Conservation (phyloP, 176 grass and related monocot genomes). For the Eleusine indica region DNA sequence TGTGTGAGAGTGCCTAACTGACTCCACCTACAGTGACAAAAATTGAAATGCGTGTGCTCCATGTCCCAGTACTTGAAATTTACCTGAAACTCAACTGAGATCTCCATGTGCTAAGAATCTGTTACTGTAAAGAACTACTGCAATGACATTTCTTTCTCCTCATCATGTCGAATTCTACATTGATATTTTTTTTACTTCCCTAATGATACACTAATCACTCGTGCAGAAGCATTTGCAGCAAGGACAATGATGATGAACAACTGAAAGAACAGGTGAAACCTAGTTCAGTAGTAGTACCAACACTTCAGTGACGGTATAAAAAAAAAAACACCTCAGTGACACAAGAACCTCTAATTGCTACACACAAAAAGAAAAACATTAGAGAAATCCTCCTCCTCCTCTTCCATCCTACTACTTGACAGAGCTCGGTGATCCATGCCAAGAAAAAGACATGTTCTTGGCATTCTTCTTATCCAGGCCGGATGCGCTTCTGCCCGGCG, state of each 20-base stretch:
- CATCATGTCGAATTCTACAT: constrained; percentile 25
- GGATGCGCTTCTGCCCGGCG: constrained; percentile 51
- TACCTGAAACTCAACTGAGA: not conserved
- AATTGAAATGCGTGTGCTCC: constrained; percentile 26
- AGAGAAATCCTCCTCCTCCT: not conserved
- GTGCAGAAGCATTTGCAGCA: constrained; percentile 28
- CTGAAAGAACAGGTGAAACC: constrained; percentile 13
- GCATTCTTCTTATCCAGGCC: constrained; percentile 30
- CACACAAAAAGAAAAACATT: not conserved
- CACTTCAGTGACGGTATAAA: not conserved
- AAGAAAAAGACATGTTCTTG: constrained; percentile 1
- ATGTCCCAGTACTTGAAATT: constrained; percentile 26
- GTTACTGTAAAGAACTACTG: constrained; percentile 17
- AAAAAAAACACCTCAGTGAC: not conserved
- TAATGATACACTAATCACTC: constrained; percentile 33
- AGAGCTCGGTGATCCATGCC: not conserved
- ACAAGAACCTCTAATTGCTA: constrained; percentile 8
- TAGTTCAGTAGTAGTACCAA: not conserved
- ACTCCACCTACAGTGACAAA: constrained; percentile 16
- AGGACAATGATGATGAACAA: constrained; percentile 27
- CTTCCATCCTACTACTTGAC: not conserved
- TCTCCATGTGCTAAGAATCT: constrained; percentile 13
- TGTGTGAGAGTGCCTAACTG: constrained; percentile 14
- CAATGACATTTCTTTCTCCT: constrained; percentile 22
- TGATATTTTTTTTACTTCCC: not conserved